Conservation (phyloP, 768 basidiomycete species). For the Candolleomyces eurysporus region DNA sequence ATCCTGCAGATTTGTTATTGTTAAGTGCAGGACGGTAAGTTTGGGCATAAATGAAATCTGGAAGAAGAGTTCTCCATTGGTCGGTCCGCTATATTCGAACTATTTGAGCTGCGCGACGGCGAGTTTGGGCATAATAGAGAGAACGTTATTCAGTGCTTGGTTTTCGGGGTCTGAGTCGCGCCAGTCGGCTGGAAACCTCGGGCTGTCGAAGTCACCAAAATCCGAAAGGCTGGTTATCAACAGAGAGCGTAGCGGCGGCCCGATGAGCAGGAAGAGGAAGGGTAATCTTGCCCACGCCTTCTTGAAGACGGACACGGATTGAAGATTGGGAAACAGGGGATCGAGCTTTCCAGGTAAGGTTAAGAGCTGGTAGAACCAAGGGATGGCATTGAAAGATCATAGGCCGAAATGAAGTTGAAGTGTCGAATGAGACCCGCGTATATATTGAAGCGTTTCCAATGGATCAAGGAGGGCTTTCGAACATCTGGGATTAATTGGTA, state of each 20-base stretch:
- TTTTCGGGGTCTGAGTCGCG: background rate
- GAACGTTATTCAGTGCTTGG: background rate
- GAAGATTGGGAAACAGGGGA: background rate
- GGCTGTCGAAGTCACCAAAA: background rate
- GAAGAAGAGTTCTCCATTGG: background rate
- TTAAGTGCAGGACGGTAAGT: background rate
- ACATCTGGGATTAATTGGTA: no score
- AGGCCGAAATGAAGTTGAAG: background rate
- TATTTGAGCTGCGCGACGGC: background rate
- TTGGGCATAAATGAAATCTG: background rate
- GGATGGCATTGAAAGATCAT: background rate
- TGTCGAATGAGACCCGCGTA: background rate
- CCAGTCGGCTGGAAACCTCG: background rate
- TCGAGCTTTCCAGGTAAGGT: background rate
- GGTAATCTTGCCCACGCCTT: background rate
- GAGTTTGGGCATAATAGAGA: no score
- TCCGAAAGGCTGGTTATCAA: background rate
- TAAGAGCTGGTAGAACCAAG: background rate
- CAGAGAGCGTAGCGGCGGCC: background rate
- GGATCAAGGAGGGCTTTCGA: background rate
- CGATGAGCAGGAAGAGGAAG: background rate
- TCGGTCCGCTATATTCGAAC: background rate
- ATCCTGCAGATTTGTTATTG: background rate
- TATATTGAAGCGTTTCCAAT: background rate
- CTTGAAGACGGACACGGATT: background rate